These are phyloP conservation scores for Sphagnum contortum DNA, from an alignment of 225 moss, liverwort and hornwort genomes.

Conservation along the genomic window DNA sequence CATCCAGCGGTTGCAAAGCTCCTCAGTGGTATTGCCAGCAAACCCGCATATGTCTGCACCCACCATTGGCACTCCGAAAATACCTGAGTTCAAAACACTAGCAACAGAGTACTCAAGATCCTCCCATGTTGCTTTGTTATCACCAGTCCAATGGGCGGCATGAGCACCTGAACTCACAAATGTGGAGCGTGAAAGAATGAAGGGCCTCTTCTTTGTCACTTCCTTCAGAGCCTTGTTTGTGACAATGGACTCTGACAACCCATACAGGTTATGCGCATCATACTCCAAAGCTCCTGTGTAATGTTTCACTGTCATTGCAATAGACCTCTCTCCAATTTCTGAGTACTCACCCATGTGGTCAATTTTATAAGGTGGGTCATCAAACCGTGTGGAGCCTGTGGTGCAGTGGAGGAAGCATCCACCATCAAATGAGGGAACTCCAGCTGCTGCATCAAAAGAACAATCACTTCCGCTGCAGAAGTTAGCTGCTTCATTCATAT, in stretches of 20 bases:
- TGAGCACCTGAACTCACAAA: conserved; percentile 71
- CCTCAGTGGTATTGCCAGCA: conserved; percentile 57
- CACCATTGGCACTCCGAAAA: conserved; percentile 82
- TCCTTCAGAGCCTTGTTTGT: conserved; percentile 45
- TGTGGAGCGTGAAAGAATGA: conserved; percentile 63
- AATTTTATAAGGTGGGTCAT: conserved; percentile 70
- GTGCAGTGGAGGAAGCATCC: conserved; percentile 41
- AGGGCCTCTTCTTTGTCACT: conserved; percentile 46
- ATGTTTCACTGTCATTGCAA: conserved; percentile 56
- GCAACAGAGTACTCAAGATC: conserved; percentile 65
- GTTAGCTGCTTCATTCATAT: conserved; percentile 95
- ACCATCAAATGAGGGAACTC: conserved; percentile 1
- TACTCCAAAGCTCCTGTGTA: conserved; percentile 63
- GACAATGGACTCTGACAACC: conserved; percentile 54
- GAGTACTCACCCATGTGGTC: conserved; percentile 25
- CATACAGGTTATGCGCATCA: conserved; percentile 76
- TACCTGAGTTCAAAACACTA: conserved; percentile 51
- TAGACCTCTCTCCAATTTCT: conserved; percentile 45
- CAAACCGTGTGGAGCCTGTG: conserved; percentile 27
- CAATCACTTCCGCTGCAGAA: conserved; percentile 69
- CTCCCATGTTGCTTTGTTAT: conserved; percentile 69
- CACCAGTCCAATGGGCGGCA: conserved; percentile 87
- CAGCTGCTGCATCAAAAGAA: conserved; percentile 11
- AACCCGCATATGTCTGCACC: conserved; percentile 85
- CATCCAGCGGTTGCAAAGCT: conserved; percentile 73